Conservation (phyloP, 2,329 filamentous ascomycete genomes). For the Fusarium pseudograminearum region DNA sequence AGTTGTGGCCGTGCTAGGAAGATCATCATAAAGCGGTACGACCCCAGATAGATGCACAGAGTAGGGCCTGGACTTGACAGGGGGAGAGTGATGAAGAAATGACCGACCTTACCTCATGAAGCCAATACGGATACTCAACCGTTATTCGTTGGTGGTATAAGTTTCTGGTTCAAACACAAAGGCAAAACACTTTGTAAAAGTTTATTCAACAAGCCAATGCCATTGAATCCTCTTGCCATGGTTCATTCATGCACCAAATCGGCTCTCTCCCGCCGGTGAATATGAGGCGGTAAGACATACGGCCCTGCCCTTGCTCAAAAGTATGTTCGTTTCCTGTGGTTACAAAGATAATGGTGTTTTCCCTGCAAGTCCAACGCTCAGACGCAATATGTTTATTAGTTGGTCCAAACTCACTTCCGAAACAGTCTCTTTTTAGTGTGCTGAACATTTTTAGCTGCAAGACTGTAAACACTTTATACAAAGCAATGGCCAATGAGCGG, state of each 20-base stretch:
- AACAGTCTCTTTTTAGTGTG: constrained; percentile 12
- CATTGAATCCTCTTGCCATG: not conserved
- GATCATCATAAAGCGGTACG: not conserved
- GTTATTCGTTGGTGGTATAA: constrained; percentile 2
- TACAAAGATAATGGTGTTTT: constrained; percentile 4
- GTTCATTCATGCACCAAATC: constrained; percentile 12
- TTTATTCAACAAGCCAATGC: not conserved
- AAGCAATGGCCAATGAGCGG: constrained; percentile 7
- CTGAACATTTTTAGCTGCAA: constrained; percentile 16
- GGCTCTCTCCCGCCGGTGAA: constrained; percentile 13
- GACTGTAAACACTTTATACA: constrained; percentile 7
- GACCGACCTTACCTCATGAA: constrained; percentile 22
- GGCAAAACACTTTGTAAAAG: not conserved
- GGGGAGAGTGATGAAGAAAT: constrained; percentile 19
- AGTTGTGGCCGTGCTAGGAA: constrained; percentile 5
- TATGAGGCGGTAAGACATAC: not conserved
- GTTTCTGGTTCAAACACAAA: constrained; percentile 18
- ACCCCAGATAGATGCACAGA: constrained; percentile 6
- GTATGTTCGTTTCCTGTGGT: constrained; percentile 23
- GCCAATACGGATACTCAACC: not conserved
- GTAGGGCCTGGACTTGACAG: constrained; percentile 25
- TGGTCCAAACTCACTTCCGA: constrained; percentile 10
- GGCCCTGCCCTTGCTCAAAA: constrained; percentile 19
- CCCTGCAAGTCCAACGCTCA: constrained; percentile 26
- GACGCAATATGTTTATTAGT: constrained; percentile 18